Evolutionary conservation across 2,329 filamentous ascomycete species (phyloP), one percentile per base, ranked within the genome.

Genomic region (Penicillium sp.): DNA sequence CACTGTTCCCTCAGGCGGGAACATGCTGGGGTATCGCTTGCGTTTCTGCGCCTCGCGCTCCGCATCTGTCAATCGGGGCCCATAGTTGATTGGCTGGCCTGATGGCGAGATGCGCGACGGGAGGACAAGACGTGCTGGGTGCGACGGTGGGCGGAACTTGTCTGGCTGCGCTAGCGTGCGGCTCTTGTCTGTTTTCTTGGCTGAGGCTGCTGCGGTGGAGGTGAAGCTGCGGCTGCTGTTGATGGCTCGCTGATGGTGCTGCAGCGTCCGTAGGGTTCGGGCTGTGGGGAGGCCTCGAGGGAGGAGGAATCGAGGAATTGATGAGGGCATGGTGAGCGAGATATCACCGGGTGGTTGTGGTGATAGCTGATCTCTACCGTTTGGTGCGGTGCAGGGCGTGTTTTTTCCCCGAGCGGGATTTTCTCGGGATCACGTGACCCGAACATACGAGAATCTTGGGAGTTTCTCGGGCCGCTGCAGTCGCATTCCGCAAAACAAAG

Each of bases 111-210:
- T 62, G 38, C 40, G 57, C 42, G 31, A 58, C 44, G 62, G 26
- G 70, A 69, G 55, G 44, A 79, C 77, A 4, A 78, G 75, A 26
- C 89, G 77, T 18, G 86, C 75, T 10, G 86, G 85, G 68, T 97
- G 93, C 0, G 91, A 97, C 0, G 93, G 93, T 2, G 93, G 91
- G 39, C 87, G 87, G 77, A 95, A 97, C 66, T 85, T 86, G 61
- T 86, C 79, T 20, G 91, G 91, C 69, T 96, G 89, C 60, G 87
- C 87, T 55, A 98, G 83, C 4, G 89, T 79, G 51, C 84, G 77
- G 28, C 81, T 79, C 62, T 85, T 86, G 52, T 69, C 71, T 47
- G 43, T 38, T 24, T 50, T 54, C 16, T 39, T 50, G 39, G 40
- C 44, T 7, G 42, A 42, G 5, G 47, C 28, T 29, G 45, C 44